Conservation (phyloP, 2,329 filamentous ascomycete genomes). For the Chaetomiaceae sp. region DNA sequence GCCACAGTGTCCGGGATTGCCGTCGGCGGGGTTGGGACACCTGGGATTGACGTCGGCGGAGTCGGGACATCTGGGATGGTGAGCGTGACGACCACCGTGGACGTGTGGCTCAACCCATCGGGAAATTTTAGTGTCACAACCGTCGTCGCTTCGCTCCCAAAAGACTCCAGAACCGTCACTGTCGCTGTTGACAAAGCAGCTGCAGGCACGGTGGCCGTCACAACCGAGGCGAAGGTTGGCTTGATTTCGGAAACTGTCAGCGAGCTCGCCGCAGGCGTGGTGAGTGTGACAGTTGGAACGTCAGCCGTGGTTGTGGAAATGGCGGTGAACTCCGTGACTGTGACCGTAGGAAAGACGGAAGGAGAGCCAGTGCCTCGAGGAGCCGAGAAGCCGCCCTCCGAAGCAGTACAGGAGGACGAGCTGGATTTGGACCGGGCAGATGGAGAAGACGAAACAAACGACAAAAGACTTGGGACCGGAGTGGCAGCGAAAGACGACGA, state of each 20-base stretch:
- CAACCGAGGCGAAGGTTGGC: not conserved
- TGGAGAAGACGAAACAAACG: conserved; percentile 1
- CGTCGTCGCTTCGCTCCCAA: conserved; percentile 5
- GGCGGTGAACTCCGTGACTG: conserved; percentile 12
- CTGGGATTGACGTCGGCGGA: no score
- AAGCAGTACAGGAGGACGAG: conserved; percentile 11
- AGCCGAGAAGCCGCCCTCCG: not conserved
- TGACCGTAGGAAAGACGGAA: conserved; percentile 16
- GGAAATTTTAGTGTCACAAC: conserved; percentile 19
- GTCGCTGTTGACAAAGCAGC: not conserved
- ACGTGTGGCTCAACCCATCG: conserved; percentile 3
- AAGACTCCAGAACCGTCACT: conserved; percentile 6
- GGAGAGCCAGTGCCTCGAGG: not conserved
- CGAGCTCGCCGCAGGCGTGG: no score
- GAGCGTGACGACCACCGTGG: conserved; percentile 17
- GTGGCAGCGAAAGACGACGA: conserved; percentile 1
- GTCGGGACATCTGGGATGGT: conserved; percentile 14
- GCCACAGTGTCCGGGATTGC: not conserved
- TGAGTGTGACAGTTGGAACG: not conserved
- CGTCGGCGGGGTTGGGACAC: no score
- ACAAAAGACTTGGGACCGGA: not conserved
- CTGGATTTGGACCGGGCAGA: no score
- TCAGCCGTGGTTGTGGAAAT: no score
- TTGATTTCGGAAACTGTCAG: no score
- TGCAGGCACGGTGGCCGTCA: conserved; percentile 11